These are phyloP conservation scores for Amaranthus palmeri DNA, from an alignment of 148 eudicot species.

Conservation along the genomic window DNA sequence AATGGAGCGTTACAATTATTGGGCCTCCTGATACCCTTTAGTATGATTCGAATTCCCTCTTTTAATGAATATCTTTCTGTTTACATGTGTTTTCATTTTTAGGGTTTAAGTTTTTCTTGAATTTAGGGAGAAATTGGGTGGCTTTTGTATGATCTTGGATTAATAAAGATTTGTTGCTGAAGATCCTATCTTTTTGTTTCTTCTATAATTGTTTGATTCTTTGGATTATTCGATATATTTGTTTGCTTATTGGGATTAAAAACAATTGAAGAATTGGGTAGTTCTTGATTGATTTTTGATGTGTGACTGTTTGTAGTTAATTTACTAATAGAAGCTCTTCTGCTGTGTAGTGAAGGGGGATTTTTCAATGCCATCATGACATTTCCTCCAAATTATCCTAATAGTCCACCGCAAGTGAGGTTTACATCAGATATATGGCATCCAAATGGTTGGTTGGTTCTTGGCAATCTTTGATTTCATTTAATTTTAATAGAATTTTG, in stretches of 20 bases:
- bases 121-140: neutral
- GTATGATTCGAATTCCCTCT: slow-evolving; percentile 33
- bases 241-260: neutral
- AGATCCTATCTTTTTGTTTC: neutral
- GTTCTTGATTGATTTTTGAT: slow-evolving; percentile 7
- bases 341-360: slow-evolving; percentile 71
- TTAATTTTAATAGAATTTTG: too few species aligned
- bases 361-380: slow-evolving; percentile 81
- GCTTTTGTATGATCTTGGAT: slow-evolving; percentile 15
- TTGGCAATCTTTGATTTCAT: too few species aligned
- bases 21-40: slow-evolving; percentile 89
- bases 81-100: slow-evolving; percentile 7
- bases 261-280: neutral
- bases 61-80: neutral
- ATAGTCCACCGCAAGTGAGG: slow-evolving; percentile 75
- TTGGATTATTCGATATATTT: slow-evolving; percentile 9
- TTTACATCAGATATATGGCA: slow-evolving; percentile 89
- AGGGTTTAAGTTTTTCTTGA: slow-evolving; percentile 8
- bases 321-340: slow-evolving; percentile 11
- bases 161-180: neutral
- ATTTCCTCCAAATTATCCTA: slow-evolving; percentile 70
- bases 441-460: slow-evolving; percentile 62
- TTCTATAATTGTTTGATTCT: neutral
- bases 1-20: slow-evolving; percentile 81
- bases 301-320: neutral